A percentile compares a stretch with the other conserved stretches of the same genome.
Evolutionary conservation across 148 eudicot genomes (phyloP).

Genomic region (Rhododendron molle): DNA sequence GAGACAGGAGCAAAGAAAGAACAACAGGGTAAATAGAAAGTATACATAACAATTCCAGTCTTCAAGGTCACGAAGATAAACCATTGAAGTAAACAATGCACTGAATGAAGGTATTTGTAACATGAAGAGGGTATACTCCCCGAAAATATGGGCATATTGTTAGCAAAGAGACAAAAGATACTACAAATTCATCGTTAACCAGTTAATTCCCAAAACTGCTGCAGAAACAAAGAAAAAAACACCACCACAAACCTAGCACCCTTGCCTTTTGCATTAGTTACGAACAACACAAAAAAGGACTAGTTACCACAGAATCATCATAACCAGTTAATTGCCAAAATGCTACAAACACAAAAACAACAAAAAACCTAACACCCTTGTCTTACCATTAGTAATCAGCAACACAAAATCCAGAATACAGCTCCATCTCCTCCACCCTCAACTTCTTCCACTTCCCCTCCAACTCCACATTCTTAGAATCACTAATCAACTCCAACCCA

Average conservation of each 20-base stretch:
- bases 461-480: constrained; percentile 23
- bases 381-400: no score
- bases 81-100: no score
- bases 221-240: neutral
- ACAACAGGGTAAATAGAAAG: no score
- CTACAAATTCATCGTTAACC: neutral
- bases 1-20: no score
- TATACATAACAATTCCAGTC: no score
- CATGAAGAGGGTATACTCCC: no score
- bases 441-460: constrained; percentile 39
- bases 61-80: no score
- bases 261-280: neutral
- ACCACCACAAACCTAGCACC: neutral
- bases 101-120: no score
- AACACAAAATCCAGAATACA: neutral
- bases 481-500: constrained; percentile 21
- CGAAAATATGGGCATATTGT: no score
- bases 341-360: neutral
- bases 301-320: neutral
- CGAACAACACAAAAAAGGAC: neutral
- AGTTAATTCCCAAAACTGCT: neutral
- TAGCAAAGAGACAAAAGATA: no score
- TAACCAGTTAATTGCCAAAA: neutral
- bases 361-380: neutral
- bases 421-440: constrained; percentile 27